Percentiles rank a stretch among this genome's conserved stretches.
phyloP scores from a whole-genome alignment of 2,329 filamentous ascomycete genomes.

The Fusarium sublunatum region DNA sequence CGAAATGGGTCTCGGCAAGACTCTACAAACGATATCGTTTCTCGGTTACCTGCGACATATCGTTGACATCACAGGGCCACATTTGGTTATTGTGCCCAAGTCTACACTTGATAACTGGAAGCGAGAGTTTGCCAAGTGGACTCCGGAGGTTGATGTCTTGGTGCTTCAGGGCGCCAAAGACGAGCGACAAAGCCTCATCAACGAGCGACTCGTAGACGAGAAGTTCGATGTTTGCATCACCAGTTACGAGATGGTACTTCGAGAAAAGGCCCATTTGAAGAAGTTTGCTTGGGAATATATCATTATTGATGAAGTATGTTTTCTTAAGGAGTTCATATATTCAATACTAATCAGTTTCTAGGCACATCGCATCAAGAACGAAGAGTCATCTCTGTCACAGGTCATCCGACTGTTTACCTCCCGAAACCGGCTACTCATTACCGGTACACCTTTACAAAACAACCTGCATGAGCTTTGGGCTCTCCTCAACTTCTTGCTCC shows the following conservation, averaged over 20 bases:
- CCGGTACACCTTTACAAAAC: slow-evolving; percentile 96
- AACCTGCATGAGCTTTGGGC: slow-evolving; percentile 99
- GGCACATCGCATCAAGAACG: slow-evolving; percentile 98
- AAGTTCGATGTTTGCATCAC: slow-evolving; percentile 98
- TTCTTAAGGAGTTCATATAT: not conserved
- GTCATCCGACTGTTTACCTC: slow-evolving; percentile 98
- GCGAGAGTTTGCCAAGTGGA: slow-evolving; percentile 93
- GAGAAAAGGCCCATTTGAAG: slow-evolving; percentile 93
- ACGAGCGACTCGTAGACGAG: slow-evolving; percentile 89
- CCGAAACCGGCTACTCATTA: slow-evolving; percentile 93
- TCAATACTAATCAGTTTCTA: slow-evolving; percentile 37
- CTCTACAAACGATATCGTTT: slow-evolving; percentile 96
- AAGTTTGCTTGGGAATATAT: slow-evolving; percentile 99
- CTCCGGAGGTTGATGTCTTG: slow-evolving; percentile 92
- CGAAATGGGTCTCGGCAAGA: slow-evolving; percentile 99
- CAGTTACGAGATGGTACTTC: slow-evolving; percentile 98
- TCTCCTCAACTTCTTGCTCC: slow-evolving; percentile 95
- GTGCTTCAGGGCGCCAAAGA: slow-evolving; percentile 97
- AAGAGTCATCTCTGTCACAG: slow-evolving; percentile 95
- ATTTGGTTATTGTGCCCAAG: slow-evolving; percentile 92
- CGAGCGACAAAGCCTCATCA: slow-evolving; percentile 87
- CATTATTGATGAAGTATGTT: slow-evolving; percentile 84
- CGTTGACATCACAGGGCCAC: slow-evolving; percentile 88
- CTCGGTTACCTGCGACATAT: slow-evolving; percentile 93
- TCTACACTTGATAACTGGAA: slow-evolving; percentile 99